phyloP scores from a whole-genome alignment of 495 filamentous ascomycete genomes.

The Hypoxylon lenormandii region DNA sequence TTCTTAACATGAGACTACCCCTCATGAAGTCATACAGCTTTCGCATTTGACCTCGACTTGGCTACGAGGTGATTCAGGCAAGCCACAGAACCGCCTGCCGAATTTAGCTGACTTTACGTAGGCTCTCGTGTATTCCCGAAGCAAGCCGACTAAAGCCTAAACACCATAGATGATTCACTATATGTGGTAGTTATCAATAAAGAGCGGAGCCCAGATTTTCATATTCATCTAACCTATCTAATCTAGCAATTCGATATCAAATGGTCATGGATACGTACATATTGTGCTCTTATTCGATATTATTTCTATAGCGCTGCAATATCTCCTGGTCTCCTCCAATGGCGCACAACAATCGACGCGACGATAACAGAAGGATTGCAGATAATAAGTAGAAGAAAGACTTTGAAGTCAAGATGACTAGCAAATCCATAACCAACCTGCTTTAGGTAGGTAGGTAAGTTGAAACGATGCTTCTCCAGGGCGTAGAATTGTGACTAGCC shows the following conservation, averaged over 20 bases:
- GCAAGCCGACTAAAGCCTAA: conserved; percentile 26
- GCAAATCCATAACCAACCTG: conserved; percentile 17
- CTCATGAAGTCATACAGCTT: conserved; percentile 41
- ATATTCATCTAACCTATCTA: conserved; percentile 13
- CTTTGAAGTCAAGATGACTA: conserved; percentile 8
- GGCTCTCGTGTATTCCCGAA: conserved; percentile 6
- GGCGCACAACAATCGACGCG: conserved; percentile 43
- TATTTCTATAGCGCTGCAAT: background rate
- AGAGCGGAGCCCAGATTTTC: background rate
- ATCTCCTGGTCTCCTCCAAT: background rate
- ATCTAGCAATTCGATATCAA: background rate
- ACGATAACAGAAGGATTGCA: conserved; percentile 34
- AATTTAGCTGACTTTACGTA: conserved; percentile 36
- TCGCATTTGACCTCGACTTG: conserved; percentile 35
- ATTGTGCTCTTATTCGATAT: background rate
- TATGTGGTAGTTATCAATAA: background rate
- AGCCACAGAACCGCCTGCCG: conserved; percentile 30
- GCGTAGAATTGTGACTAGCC: conserved; percentile 22
- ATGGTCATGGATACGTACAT: conserved; percentile 7
- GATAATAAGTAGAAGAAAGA: conserved; percentile 1
- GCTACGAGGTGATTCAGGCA: background rate
- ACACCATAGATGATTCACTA: background rate
- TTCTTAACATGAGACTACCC: conserved; percentile 44
- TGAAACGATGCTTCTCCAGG: conserved; percentile 31
- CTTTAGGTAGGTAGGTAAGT: conserved; percentile 17